Evolutionary conservation across 2,329 filamentous ascomycete species (phyloP).

Genomic region (Ophiobolus disseminans): DNA sequence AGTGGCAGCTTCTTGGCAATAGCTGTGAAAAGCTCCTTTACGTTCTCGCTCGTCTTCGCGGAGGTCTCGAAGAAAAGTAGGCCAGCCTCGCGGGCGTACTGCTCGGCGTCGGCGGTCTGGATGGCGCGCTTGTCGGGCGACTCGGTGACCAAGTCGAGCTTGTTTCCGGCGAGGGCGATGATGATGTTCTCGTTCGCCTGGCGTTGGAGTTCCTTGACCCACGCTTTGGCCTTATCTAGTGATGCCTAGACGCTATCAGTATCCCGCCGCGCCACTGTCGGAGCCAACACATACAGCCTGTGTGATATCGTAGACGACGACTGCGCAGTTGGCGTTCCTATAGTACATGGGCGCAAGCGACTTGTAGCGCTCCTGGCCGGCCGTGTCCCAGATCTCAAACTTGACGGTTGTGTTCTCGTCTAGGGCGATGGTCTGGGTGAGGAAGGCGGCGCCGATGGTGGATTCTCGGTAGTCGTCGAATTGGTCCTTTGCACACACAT

Average conservation of each 20-base stretch:
- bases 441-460: slow-evolving; percentile 96
- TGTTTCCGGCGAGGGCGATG: slow-evolving; percentile 93
- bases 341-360: slow-evolving; percentile 99
- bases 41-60: slow-evolving; percentile 96
- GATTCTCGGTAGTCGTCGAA: slow-evolving; percentile 99
- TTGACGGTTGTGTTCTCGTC: slow-evolving; percentile 99
- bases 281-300: slow-evolving; percentile 88
- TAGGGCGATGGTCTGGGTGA: slow-evolving; percentile 98
- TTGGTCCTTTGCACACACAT: too few species aligned
- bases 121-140: slow-evolving; percentile 96
- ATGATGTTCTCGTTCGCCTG: slow-evolving; percentile 99
- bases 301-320: slow-evolving; percentile 99
- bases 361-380: slow-evolving; percentile 98
- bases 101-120: slow-evolving; percentile 85
- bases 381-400: slow-evolving; percentile 95
- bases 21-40: slow-evolving; percentile 92
- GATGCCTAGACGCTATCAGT: slow-evolving; percentile 70
- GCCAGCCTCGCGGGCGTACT: slow-evolving; percentile 91
- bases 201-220: slow-evolving; percentile 98
- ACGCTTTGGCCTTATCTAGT: slow-evolving; percentile 97
- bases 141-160: slow-evolving; percentile 93
- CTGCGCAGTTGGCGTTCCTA: slow-evolving; percentile 97
- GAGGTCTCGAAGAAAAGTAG: slow-evolving; percentile 98
- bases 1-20: slow-evolving; percentile 98
- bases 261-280: slow-evolving; percentile 14